phyloP scores from a whole-genome alignment of 805 yeast species.

The Ogataea methanolica region DNA sequence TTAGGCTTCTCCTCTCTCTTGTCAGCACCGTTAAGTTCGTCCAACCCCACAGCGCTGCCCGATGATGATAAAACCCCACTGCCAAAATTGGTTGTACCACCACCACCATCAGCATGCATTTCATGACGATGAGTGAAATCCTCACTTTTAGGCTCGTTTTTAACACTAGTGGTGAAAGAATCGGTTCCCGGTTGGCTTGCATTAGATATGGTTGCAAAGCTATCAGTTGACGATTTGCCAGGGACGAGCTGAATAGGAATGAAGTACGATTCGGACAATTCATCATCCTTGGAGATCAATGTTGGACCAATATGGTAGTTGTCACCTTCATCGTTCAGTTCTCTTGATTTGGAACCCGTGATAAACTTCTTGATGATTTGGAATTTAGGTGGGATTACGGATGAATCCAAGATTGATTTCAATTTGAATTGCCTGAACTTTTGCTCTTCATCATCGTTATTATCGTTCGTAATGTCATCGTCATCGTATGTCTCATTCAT shows the following conservation, averaged over 20 bases:
- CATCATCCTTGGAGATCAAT: neutral
- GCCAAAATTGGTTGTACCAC: neutral
- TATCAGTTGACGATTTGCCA: neutral
- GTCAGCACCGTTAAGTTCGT: slow-evolving; percentile 5
- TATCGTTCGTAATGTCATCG: neutral
- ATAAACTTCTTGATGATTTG: slow-evolving; percentile 17
- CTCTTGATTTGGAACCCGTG: neutral
- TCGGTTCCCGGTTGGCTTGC: no score
- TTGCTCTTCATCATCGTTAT: slow-evolving; percentile 7
- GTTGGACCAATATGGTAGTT: neutral
- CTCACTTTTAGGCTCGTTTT: no score
- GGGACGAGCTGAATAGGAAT: slow-evolving; percentile 13
- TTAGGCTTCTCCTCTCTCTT: slow-evolving; percentile 25
- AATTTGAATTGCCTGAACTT: slow-evolving; percentile 8
- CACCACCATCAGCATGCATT: no score
- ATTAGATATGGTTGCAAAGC: neutral
- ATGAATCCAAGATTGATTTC: slow-evolving; percentile 13
- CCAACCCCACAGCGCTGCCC: slow-evolving; percentile 1
- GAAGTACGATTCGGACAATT: slow-evolving; percentile 5
- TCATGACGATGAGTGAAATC: no score
- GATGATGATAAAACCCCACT: neutral
- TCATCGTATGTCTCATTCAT: neutral
- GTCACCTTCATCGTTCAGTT: neutral
- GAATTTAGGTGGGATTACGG: slow-evolving; percentile 17
- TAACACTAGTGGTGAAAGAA: no score